phyloP scores from a whole-genome alignment of 768 basidiomycete genomes.

The Lyophyllum semitale region DNA sequence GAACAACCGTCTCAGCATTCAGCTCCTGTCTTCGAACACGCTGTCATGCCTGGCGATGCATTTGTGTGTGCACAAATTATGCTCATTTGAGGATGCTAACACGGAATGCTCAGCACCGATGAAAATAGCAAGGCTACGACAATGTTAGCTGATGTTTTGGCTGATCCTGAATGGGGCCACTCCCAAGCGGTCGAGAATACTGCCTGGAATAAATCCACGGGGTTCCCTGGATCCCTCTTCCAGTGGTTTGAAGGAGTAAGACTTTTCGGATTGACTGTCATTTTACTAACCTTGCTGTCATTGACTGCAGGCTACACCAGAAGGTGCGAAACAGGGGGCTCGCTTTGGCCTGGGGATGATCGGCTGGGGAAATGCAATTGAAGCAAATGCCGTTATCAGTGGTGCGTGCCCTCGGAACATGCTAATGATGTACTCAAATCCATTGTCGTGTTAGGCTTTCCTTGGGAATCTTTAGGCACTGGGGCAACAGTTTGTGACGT shows the following conservation, averaged over 20 bases:
- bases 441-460: slow-evolving; percentile 25
- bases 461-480: slow-evolving; percentile 31
- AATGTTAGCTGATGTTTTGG: slow-evolving; percentile 34
- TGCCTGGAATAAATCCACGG: slow-evolving; percentile 16
- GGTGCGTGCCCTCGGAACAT: slow-evolving; percentile 16
- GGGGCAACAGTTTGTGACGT: slow-evolving; percentile 39
- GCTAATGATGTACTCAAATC: neutral
- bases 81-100: neutral
- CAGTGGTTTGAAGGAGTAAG: slow-evolving; percentile 11
- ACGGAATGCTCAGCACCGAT: slow-evolving; percentile 11
- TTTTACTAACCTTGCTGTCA: no score
- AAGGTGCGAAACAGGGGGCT: slow-evolving; percentile 16
- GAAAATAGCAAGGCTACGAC: slow-evolving; percentile 22
- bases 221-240: slow-evolving; percentile 9
- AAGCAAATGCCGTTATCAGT: slow-evolving; percentile 18
- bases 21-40: slow-evolving; percentile 32
- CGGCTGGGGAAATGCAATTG: slow-evolving; percentile 29
- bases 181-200: slow-evolving; percentile 20
- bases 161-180: slow-evolving; percentile 32
- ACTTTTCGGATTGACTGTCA: no score
- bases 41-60: slow-evolving; percentile 25
- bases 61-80: slow-evolving; percentile 20
- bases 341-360: slow-evolving; percentile 33
- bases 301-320: slow-evolving; percentile 7
- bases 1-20: slow-evolving; percentile 41